These are phyloP conservation scores for Candida chilensis DNA, from an alignment of 805 yeast species.

Conservation along the genomic window DNA sequence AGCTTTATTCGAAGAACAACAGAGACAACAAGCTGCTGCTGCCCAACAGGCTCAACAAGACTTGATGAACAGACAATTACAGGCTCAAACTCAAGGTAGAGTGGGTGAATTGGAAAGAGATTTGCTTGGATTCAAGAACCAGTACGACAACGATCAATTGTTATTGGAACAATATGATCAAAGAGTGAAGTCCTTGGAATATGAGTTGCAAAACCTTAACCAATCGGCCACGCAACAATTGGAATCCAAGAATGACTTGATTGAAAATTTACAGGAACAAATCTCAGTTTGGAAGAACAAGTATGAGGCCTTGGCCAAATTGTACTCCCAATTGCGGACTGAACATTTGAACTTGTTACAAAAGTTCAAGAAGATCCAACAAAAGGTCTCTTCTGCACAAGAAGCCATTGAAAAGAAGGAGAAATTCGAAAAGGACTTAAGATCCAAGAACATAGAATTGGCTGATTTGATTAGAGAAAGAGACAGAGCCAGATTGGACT, in stretches of 20 bases:
- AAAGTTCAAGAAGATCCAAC: slow-evolving; percentile 73
- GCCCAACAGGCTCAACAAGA: slow-evolving; percentile 70
- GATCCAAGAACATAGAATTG: slow-evolving; percentile 76
- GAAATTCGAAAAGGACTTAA: slow-evolving; percentile 71
- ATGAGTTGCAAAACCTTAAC: slow-evolving; percentile 53
- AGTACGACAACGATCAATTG: slow-evolving; percentile 78
- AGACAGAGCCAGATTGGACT: slow-evolving; percentile 77
- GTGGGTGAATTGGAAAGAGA: slow-evolving; percentile 80
- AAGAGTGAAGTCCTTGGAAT: slow-evolving; percentile 73
- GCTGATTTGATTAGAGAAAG: slow-evolving; percentile 87
- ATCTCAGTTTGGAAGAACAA: slow-evolving; percentile 71
- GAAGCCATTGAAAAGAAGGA: slow-evolving; percentile 83
- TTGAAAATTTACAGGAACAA: slow-evolving; percentile 64
- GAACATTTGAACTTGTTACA: slow-evolving; percentile 78
- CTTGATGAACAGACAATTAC: slow-evolving; percentile 54
- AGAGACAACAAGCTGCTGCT: slow-evolving; percentile 55
- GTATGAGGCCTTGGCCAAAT: slow-evolving; percentile 81
- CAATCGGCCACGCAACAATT: slow-evolving; percentile 65
- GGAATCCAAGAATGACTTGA: slow-evolving; percentile 67
- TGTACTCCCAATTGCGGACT: slow-evolving; percentile 85
- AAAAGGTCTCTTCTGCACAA: slow-evolving; percentile 82
- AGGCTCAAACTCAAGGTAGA: slow-evolving; percentile 68
- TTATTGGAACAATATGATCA: slow-evolving; percentile 82
- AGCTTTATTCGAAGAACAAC: slow-evolving; percentile 67
- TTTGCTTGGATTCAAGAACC: slow-evolving; percentile 62